Evolutionary conservation across 805 yeast genomes (phyloP), one percentile per base, ranked within the genome.

Genomic region (Pichia scutulata): DNA sequence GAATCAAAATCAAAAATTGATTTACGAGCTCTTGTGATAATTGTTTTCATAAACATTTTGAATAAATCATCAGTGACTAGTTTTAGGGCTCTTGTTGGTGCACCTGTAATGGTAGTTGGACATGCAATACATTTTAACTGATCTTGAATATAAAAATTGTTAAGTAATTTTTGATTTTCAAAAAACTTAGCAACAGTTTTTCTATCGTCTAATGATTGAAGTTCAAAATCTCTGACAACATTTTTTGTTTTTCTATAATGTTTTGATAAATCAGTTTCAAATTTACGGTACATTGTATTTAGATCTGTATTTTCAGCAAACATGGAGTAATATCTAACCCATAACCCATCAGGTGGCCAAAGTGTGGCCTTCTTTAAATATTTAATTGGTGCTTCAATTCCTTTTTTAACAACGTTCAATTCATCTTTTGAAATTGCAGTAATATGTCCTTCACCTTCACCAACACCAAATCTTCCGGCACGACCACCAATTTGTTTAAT

Each of bases 401-500:
- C 75, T 14, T 67, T 59, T 39, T 62, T 64, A 13, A 89, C 70
- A 44, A 68, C 68, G 1, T 60, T 59, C 50, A 84, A 66, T 41
- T 77, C 82, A 4, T 62, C 59, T 2, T 57, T 46, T 18, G 67
- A 64, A 51, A 81, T 69, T 0, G 89, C 80, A 0, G 84, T 74
- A 1, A 86, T 82, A 56, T 72, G 70, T 0, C 84, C 84, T 33
- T 66, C 60, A 14, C 61, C 55, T 18, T 57, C 60, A 25, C 66
- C 67, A 36, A 64, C 58, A 18, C 70, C 71, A 55, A 70, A 93
- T 53, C 99, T 70, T 1, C 99, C 99, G 0, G 99, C 99, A 55
- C 99, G 74, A 1, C 99, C 99, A 4, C 93, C 97, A 53, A 93
- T 92, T 64, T 93, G 99, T 64, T 89, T 90, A 26, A 84, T 76